These are phyloP conservation scores for Lyophyllum shimeji DNA, from an alignment of 768 basidiomycete genomes.

Conservation along the genomic window DNA sequence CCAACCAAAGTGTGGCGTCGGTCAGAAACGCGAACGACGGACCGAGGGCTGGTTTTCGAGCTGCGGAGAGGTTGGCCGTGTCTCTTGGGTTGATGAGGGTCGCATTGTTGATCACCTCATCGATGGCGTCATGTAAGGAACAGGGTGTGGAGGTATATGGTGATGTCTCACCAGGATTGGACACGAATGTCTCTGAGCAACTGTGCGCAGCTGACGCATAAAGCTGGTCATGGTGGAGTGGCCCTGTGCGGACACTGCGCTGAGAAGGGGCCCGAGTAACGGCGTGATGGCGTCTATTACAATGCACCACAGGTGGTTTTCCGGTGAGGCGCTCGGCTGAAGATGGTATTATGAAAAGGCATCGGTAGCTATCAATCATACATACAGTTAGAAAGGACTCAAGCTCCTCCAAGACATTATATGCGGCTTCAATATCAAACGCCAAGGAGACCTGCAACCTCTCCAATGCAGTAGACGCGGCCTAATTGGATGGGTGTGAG, in stretches of 20 bases:
- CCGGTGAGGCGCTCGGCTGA: slow-evolving; percentile 6
- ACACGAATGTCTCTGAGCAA: slow-evolving; percentile 43
- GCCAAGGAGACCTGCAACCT: slow-evolving; percentile 58
- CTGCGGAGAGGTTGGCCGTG: slow-evolving; percentile 19
- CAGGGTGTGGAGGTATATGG: slow-evolving; percentile 14
- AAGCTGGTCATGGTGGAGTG: slow-evolving; percentile 73
- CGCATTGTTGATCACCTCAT: slow-evolving; percentile 63
- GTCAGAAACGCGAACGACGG: slow-evolving; percentile 73
- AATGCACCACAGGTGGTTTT: slow-evolving; percentile 38
- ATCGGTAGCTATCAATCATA: slow-evolving; percentile 3
- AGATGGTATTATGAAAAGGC: slow-evolving; percentile 2
- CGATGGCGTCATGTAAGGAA: background rate
- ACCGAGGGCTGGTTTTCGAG: slow-evolving; percentile 70
- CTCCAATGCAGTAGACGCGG: slow-evolving; percentile 39
- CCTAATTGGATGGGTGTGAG: slow-evolving; percentile 18
- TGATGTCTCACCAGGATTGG: slow-evolving; percentile 51
- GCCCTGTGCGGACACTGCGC: slow-evolving; percentile 67
- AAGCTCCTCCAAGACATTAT: slow-evolving; percentile 49
- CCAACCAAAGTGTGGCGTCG: slow-evolving; percentile 75
- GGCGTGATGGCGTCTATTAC: slow-evolving; percentile 69
- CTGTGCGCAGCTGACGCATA: slow-evolving; percentile 59
- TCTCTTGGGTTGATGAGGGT: slow-evolving; percentile 27
- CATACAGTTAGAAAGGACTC: slow-evolving; percentile 24
- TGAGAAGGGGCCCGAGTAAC: slow-evolving; percentile 62
- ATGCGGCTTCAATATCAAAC: slow-evolving; percentile 56